Evolutionary conservation across 2,329 filamentous ascomycete species (phyloP).

Genomic region (Aspergillus quadrilineatus): DNA sequence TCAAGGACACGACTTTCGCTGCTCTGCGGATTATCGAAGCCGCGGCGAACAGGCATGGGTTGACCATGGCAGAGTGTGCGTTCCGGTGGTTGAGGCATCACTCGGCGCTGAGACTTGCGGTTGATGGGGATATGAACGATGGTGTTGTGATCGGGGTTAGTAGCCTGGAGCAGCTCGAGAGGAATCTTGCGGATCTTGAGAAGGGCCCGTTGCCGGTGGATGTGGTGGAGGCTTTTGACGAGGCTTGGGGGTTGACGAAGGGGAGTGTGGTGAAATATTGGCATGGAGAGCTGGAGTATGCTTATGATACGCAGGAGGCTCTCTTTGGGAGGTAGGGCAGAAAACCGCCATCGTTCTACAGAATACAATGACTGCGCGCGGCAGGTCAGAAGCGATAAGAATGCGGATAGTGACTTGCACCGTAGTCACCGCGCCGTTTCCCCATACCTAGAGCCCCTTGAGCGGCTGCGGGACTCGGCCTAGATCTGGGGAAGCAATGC

Average conservation of each 20-base stretch:
- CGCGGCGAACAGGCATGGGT: neutral
- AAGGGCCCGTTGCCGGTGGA: slow-evolving; percentile 43
- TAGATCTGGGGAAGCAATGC: no score
- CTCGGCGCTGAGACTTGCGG: slow-evolving; percentile 2
- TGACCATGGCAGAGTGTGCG: slow-evolving; percentile 12
- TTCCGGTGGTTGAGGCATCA: slow-evolving; percentile 11
- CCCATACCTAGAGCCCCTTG: no score
- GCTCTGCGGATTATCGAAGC: slow-evolving; percentile 4
- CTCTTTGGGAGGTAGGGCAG: neutral
- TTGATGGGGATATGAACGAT: neutral
- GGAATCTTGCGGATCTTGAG: slow-evolving; percentile 41
- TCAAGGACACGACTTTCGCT: slow-evolving; percentile 7
- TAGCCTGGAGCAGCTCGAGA: slow-evolving; percentile 37
- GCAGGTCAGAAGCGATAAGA: no score
- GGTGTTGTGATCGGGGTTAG: slow-evolving; percentile 10
- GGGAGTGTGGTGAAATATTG: slow-evolving; percentile 33
- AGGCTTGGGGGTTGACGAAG: slow-evolving; percentile 37
- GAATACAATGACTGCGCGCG: no score
- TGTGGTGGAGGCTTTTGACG: slow-evolving; percentile 39
- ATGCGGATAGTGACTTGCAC: no score
- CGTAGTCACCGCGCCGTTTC: no score
- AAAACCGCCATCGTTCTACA: no score
- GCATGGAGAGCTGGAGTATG: slow-evolving; percentile 22
- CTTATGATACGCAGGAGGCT: slow-evolving; percentile 2
- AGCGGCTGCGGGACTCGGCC: no score